Evolutionary conservation across 345 rosid species (phyloP), one percentile per base, ranked within the genome.

Genomic region (Capsella bursapastoris): DNA sequence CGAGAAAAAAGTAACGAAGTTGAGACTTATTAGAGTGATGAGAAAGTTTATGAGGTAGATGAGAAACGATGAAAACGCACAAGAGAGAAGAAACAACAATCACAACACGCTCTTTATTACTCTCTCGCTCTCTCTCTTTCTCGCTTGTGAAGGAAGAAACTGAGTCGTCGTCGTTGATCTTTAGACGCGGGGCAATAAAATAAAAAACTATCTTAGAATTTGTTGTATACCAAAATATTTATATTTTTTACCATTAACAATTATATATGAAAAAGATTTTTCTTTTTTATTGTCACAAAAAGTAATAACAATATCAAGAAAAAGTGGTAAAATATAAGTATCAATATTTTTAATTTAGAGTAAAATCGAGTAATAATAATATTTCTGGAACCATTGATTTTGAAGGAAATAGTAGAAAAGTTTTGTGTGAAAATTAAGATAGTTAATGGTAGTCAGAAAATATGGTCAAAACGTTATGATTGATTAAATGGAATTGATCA

Each of bases 121-220:
- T 62, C 38, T 18, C 18, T 18, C 18, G 18, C 18, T 18, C 18
- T 18, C 18, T 18, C 18, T 32, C 51, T 65, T 28, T 35, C 63
- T 68, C 80, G 71, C 82, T 59, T 57, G 68, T 43, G 48, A 31
- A 38, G 68, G 57, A 76, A 73, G 78, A 64, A 74, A 79, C 82
- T 79, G 44, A 51, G 84, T 65, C 74, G 69, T 51, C 69, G 78
- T 81, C 83, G 64, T 74, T 76, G 15, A 13, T 66, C 85, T 72
- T 66, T 78, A 66, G 80, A 82, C 74, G 71, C 84, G 85, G 83
- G 66, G 62, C 67, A 11, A 40, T 49, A 6, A 27, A 22, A 22
- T 22, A 22, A 8, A 8, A 76, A 63, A 64, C 76, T n/a, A 70
- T 57, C 25, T 53, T 66, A n/a, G 6, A 12, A 14, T 49, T 47